Conservation (phyloP, 495 filamentous ascomycete genomes). For the Podospora appendiculata region DNA sequence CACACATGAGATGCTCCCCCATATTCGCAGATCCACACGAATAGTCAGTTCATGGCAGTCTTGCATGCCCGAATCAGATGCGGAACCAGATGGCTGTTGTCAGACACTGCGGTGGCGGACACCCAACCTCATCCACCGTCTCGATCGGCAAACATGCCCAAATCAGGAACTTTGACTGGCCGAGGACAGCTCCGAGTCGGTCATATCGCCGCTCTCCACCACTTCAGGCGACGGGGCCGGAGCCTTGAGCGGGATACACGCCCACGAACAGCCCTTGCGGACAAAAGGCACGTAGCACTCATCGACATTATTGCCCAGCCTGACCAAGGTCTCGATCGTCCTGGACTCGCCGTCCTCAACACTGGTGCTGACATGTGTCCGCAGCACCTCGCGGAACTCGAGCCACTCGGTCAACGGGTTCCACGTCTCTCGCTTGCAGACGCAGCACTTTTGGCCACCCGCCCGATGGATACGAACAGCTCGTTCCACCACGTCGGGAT, state of each 20-base stretch:
- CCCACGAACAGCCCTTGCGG: conserved; percentile 57
- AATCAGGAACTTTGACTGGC: too few species aligned
- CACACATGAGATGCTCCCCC: too few species aligned
- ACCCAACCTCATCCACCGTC: too few species aligned
- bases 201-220: too few species aligned
- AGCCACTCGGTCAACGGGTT: conserved; percentile 21
- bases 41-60: too few species aligned
- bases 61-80: too few species aligned
- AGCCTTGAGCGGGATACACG: conserved; percentile 43
- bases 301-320: neutral
- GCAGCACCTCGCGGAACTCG: conserved; percentile 17
- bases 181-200: too few species aligned
- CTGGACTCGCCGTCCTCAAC: neutral
- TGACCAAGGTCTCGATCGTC: neutral
- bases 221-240: neutral
- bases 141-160: too few species aligned
- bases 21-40: too few species aligned
- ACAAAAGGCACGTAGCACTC: conserved; percentile 52
- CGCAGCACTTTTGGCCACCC: conserved; percentile 15
- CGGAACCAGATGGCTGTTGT: too few species aligned
- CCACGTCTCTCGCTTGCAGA: conserved; percentile 16
- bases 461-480: conserved; percentile 4
- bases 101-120: too few species aligned
- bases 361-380: neutral
- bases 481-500: conserved; percentile 2